These are phyloP conservation scores for Beverwykella pulmonaria DNA, from an alignment of 495 filamentous ascomycete genomes.

Conservation along the genomic window DNA sequence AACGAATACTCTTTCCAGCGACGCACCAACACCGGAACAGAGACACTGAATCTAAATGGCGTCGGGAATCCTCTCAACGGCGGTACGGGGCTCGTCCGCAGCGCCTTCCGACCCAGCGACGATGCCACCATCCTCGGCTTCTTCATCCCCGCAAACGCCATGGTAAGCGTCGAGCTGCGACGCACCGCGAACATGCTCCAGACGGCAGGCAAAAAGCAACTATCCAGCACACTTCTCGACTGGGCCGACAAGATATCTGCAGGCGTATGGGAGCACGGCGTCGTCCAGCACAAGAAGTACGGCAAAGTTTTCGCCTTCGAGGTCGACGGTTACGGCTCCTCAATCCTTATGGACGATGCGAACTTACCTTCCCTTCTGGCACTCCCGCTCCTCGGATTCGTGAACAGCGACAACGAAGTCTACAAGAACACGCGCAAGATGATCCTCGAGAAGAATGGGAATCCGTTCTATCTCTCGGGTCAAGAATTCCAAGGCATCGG, in stretches of 20 bases:
- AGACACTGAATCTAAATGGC: slow-evolving; percentile 81
- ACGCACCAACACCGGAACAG: slow-evolving; percentile 77
- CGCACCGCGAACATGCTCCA: slow-evolving; percentile 71
- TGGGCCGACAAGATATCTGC: slow-evolving; percentile 70
- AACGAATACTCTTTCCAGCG: slow-evolving; percentile 90
- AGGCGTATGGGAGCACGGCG: slow-evolving; percentile 86
- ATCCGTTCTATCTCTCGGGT: slow-evolving; percentile 87
- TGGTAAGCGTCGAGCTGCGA: slow-evolving; percentile 90
- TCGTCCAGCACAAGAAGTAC: slow-evolving; percentile 78
- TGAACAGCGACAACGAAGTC: slow-evolving; percentile 62
- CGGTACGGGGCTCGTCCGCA: slow-evolving; percentile 82
- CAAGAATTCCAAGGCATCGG: slow-evolving; percentile 85
- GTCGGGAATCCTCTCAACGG: slow-evolving; percentile 87
- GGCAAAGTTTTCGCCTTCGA: slow-evolving; percentile 95
- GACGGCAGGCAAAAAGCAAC: slow-evolving; percentile 55
- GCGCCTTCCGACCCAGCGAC: slow-evolving; percentile 94
- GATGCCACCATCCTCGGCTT: slow-evolving; percentile 95
- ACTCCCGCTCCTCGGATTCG: slow-evolving; percentile 84
- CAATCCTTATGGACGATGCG: slow-evolving; percentile 95
- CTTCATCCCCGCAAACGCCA: slow-evolving; percentile 94
- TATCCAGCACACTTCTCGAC: slow-evolving; percentile 56
- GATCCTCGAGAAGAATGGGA: slow-evolving; percentile 75
- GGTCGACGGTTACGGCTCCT: slow-evolving; percentile 91
- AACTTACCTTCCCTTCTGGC: slow-evolving; percentile 91
- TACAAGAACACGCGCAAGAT: slow-evolving; percentile 93